Conservation (phyloP, 2,329 filamentous ascomycete genomes). For the Sclerotinia sclerotiorum region DNA sequence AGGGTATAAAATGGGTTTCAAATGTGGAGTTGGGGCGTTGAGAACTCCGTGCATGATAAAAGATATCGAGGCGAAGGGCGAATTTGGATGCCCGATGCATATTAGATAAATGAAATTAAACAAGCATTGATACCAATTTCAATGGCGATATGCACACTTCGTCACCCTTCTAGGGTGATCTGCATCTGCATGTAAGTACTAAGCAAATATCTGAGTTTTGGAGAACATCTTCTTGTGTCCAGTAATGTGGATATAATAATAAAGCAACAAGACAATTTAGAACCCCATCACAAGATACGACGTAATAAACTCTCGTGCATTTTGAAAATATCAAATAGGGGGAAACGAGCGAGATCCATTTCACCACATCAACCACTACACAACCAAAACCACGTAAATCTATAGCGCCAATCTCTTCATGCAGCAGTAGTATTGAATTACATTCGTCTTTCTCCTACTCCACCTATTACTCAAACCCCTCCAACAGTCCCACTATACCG, state of each 20-base stretch:
- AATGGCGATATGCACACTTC: not conserved
- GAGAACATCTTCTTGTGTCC: not conserved
- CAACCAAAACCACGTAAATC: not conserved
- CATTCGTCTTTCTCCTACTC: not conserved
- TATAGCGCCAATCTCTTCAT: not conserved
- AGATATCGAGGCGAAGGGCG: not conserved
- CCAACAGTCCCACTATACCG: no score
- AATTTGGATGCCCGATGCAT: not conserved
- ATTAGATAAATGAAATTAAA: not conserved
- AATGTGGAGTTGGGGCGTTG: not conserved
- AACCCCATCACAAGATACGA: not conserved
- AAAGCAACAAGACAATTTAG: no score
- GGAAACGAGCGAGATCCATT: not conserved
- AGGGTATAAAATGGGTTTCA: not conserved
- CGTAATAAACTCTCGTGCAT: not conserved
- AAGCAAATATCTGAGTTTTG: not conserved
- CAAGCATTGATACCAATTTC: not conserved
- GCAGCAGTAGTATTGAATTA: not conserved
- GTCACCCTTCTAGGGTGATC: not conserved
- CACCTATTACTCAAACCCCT: not conserved
- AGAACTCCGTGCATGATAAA: not conserved
- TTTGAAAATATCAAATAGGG: not conserved
- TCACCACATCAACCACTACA: not conserved
- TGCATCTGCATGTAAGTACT: not conserved
- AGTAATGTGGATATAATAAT: not conserved